Evolutionary conservation across 2,329 filamentous ascomycete species (phyloP).

Genomic region (Hypoxylon sp.): DNA sequence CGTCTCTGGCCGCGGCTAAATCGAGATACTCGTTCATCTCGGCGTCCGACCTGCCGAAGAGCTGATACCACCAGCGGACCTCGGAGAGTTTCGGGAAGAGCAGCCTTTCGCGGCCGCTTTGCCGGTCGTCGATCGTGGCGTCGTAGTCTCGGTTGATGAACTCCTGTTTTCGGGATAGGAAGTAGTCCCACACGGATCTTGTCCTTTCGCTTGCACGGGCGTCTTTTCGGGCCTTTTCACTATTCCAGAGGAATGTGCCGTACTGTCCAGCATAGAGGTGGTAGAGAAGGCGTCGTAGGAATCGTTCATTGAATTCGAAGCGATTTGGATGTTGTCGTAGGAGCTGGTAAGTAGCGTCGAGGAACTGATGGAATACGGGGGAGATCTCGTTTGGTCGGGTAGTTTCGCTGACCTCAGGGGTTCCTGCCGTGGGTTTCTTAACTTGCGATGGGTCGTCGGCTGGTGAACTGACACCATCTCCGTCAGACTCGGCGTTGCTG

Average conservation of each 20-base stretch:
- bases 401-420: slow-evolving; percentile 71
- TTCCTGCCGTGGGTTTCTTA: slow-evolving; percentile 55
- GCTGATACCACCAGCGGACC: slow-evolving; percentile 93
- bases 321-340: slow-evolving; percentile 86
- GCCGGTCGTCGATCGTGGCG: slow-evolving; percentile 79
- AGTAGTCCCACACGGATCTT: slow-evolving; percentile 95
- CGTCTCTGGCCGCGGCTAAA: slow-evolving; percentile 65
- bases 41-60: slow-evolving; percentile 86
- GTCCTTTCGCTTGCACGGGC: slow-evolving; percentile 78
- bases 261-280: slow-evolving; percentile 97
- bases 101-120: slow-evolving; percentile 84
- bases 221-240: slow-evolving; percentile 87
- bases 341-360: slow-evolving; percentile 94
- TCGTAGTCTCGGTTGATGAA: slow-evolving; percentile 90
- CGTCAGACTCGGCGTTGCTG: slow-evolving; percentile 71
- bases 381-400: slow-evolving; percentile 93
- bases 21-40: slow-evolving; percentile 89
- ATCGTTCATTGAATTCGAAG: slow-evolving; percentile 97
- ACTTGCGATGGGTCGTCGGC: slow-evolving; percentile 52
- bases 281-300: slow-evolving; percentile 89
- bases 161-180: slow-evolving; percentile 82
- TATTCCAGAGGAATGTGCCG: slow-evolving; percentile 96
- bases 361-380: slow-evolving; percentile 97
- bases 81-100: slow-evolving; percentile 84
- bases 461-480: slow-evolving; percentile 49